Evolutionary conservation across 1,284 basidiomycete genomes (phyloP), one percentile per base, ranked within the genome.

Genomic region (Veloporphyrellus conicus): DNA sequence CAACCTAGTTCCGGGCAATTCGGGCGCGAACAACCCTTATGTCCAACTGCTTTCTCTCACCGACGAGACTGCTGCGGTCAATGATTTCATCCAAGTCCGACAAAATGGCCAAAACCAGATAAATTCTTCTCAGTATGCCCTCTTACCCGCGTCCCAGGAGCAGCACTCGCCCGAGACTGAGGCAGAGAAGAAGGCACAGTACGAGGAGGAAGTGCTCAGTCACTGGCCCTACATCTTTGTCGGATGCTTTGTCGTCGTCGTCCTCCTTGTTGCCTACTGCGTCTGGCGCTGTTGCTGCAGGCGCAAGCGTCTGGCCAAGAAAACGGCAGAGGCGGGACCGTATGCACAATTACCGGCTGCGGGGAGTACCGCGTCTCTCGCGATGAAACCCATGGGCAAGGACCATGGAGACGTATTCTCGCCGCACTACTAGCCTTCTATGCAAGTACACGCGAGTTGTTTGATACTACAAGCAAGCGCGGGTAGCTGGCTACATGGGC

Each of bases 221-320:
- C 79, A 74, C 37, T 87, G 85, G 86, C 85, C 86, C 0, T 83
- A 87, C 58, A 88, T 88, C 59, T 72, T 88, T 50, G 55, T 74
- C 22, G 85, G 84, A 31, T 82, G 80, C 56, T 68, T 88, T 32
- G 63, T 71, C 4, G 70, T 80, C 50, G 66, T 84, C 18, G 39
- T 77, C 25, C 55, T 79, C 43, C 55, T 79, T 37, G 54, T 76
- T 41, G 76, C 75, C 14, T 69, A 75, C 50, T 74, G 76, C 55
- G 55, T 84, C 34, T 85, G 82, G 80, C 73, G 74, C 43, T 87
- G 81, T 66, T 87, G 85, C 65, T 77, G 77, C 58, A 70, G 73
- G 41, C 67, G 71, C 38, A 65, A 60, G 50, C 66, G 65, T 19
- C 43, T 57, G 36, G 63, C 54, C 27, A 62, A 54, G 54, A 51